phyloP scores from a whole-genome alignment of 176 grass and related monocot species.

The Thinopyrum elongatum region DNA sequence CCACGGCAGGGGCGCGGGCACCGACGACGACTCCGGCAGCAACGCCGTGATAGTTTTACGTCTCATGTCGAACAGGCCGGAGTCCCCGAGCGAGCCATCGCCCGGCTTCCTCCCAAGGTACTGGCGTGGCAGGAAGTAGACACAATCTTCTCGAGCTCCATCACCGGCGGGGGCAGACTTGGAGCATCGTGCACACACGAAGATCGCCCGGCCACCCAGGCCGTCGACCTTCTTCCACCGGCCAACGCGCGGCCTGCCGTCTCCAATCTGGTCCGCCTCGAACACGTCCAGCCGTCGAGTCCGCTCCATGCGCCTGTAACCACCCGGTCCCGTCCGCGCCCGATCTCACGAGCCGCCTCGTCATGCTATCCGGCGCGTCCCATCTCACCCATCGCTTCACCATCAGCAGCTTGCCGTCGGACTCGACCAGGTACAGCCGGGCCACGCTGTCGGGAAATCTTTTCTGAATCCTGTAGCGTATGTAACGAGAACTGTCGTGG shows the following conservation, averaged over 20 bases:
- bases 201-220: neutral
- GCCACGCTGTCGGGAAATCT: neutral
- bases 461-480: neutral
- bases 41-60: neutral
- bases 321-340: neutral
- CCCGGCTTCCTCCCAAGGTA: neutral
- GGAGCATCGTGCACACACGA: neutral
- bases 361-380: neutral
- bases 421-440: neutral
- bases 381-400: neutral
- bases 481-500: neutral
- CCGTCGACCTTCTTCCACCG: neutral
- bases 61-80: conserved; percentile 9
- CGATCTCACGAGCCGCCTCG: neutral
- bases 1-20: no score
- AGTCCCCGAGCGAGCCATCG: neutral
- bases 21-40: neutral
- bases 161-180: neutral
- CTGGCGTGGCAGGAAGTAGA: conserved; percentile 13
- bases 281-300: neutral
- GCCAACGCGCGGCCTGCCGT: neutral
- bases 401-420: neutral
- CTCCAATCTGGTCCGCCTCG: neutral
- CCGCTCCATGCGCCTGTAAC: no score
- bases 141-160: conserved; percentile 4